Percentiles rank a stretch among this genome's conserved stretches.
Conservation (phyloP, 164 flowering plant species). For the Aristolochia contorta region DNA sequence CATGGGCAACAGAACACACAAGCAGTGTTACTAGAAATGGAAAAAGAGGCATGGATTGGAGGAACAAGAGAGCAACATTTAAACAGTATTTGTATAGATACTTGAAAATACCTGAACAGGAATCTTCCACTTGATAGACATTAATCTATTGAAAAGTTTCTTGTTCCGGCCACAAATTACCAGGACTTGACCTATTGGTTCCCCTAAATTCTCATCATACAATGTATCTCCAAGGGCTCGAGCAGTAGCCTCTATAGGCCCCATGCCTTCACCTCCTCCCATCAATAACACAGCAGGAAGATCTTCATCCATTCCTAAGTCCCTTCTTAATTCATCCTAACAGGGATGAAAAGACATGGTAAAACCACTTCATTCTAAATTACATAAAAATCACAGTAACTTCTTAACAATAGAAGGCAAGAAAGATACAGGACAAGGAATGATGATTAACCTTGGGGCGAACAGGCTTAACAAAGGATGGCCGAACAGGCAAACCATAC, state of each 20-base stretch:
- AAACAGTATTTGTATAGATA: not conserved
- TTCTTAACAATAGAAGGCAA: not conserved
- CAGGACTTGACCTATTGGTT: constrained; percentile 79
- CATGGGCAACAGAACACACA: not conserved
- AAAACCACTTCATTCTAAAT: not conserved
- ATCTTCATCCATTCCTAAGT: constrained; percentile 83
- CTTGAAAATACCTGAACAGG: constrained; percentile 69
- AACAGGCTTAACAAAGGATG: constrained; percentile 87
- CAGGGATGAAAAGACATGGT: not conserved
- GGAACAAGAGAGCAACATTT: not conserved
- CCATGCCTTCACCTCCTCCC: constrained; percentile 99
- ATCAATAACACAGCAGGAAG: constrained; percentile 91
- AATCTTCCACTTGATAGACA: constrained; percentile 70
- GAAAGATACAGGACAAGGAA: constrained; percentile 1
- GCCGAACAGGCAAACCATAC: constrained; percentile 94
- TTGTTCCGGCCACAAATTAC: constrained; percentile 92
- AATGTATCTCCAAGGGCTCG: constrained; percentile 69
- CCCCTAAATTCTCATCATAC: constrained; percentile 63
- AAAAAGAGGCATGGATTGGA: not conserved
- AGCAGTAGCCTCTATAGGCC: constrained; percentile 95
- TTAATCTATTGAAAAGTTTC: constrained; percentile 59
- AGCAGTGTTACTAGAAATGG: not conserved
- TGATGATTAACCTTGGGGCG: constrained; percentile 58
- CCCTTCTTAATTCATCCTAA: constrained; percentile 65
- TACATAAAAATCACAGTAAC: not conserved